Base-by-base conservation (phyloP, 2,329 filamentous ascomycete genomes). In the Ophiostoma piceae region DNA sequence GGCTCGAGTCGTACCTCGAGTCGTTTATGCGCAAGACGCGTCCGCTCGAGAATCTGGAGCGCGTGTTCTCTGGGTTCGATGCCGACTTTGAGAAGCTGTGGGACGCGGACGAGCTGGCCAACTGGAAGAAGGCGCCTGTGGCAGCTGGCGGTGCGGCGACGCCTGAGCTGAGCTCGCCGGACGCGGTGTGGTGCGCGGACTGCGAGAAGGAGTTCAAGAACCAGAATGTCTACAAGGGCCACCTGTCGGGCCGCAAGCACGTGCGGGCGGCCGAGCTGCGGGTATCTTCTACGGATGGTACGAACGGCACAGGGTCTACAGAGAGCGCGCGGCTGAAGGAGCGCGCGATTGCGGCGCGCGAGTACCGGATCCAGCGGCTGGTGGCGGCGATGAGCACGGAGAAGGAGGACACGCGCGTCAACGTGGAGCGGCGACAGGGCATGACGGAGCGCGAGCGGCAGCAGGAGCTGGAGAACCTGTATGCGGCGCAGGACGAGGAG, bases 391-490 rank as follows among this genome's bases (percentile, higher is more conserved):
- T 99, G 87, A 90, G 91, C 77, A 91, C 90, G 16, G 92, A 97
- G 77, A 90, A 94, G 70, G 87, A 90, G 78, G 94, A 97, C 76
- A 98, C 95, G 0, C 87, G 91, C 67, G 90, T 95, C 75, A 98
- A 99, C 76, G 93, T 98, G 12, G 96, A 99, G 84, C 91, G 95
- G 68, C 95, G 92, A 79, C 92, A 96, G 78, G 94, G 94, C 74
- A 97, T 99, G 93, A 99, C 95, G 2, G 94, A 98, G 77, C 89
- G 93, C 41, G 95, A 99, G 79, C 90, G 95, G 16, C 91, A 96
- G 76, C 92, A 96, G 79, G 96, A 99, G 78, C 85, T 97, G 14
- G 94, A 97, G 69, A 93, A 94, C 64, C 82, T 97, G 16, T 92
- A 94, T 79, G 47, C 62, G 35, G 35, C 85, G 79, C 74, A 74